phyloP scores from a whole-genome alignment of 495 filamentous ascomycete genomes.

The Trichoderma orchidacearum region DNA sequence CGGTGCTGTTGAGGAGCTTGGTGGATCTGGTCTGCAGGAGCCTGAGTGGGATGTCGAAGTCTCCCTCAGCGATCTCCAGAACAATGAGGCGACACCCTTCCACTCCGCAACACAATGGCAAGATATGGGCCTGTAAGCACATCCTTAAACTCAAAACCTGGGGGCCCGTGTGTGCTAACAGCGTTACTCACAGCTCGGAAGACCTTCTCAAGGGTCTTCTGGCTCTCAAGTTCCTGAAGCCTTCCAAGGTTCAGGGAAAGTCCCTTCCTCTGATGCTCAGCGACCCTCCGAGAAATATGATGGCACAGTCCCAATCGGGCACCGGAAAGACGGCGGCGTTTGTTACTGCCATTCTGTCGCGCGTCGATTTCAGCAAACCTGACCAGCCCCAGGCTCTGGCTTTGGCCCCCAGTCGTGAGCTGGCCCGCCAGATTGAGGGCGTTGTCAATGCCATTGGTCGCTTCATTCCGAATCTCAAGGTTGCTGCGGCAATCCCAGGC shows the following conservation, averaged over 20 bases:
- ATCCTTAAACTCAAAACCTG: not conserved
- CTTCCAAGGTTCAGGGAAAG: conserved; percentile 92
- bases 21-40: conserved; percentile 47
- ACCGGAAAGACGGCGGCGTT: conserved; percentile 98
- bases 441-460: conserved; percentile 71
- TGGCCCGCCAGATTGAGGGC: conserved; percentile 85
- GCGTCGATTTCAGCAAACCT: conserved; percentile 57
- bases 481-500: conserved; percentile 69
- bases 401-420: conserved; percentile 84
- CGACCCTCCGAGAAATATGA: conserved; percentile 79
- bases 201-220: conserved; percentile 43
- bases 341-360: conserved; percentile 75
- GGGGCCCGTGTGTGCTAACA: conserved; percentile 2
- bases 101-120: conserved; percentile 77
- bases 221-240: conserved; percentile 81
- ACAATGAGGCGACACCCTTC: conserved; percentile 74
- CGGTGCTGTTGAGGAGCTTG: conserved; percentile 28
- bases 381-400: conserved; percentile 71
- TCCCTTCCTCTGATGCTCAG: conserved; percentile 76
- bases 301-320: conserved; percentile 95
- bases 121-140: conserved; percentile 66
- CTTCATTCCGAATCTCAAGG: conserved; percentile 56
- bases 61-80: conserved; percentile 78
- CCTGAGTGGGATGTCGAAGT: conserved; percentile 71
- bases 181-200: not conserved